phyloP scores from a whole-genome alignment of 768 basidiomycete genomes.

The Tulasnella sp. region DNA sequence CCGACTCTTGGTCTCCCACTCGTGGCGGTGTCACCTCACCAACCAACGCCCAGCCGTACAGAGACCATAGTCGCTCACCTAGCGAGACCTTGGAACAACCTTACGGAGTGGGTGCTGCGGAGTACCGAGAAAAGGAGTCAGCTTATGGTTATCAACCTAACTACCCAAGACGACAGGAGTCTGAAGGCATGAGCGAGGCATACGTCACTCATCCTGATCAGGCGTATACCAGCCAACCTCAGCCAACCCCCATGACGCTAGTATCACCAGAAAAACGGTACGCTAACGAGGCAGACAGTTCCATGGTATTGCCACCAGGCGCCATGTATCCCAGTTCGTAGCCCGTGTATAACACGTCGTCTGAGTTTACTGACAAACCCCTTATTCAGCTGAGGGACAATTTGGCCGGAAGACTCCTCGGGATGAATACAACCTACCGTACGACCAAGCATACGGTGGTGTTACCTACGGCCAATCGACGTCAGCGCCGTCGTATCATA shows the following conservation, averaged over 20 bases:
- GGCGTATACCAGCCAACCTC: conserved; percentile 32
- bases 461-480: no score
- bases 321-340: background rate
- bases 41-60: conserved; percentile 18
- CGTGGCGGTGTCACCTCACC: conserved; percentile 27
- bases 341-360: background rate
- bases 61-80: conserved; percentile 37
- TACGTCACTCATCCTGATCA: conserved; percentile 24
- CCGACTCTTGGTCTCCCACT: conserved; percentile 27
- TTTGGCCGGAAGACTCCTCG: conserved; percentile 21
- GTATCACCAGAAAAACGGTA: conserved; percentile 27
- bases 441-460: no score
- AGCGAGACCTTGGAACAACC: conserved; percentile 32
- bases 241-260: conserved; percentile 31
- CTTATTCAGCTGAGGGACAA: conserved; percentile 18
- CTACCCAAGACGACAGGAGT: conserved; percentile 10
- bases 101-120: conserved; percentile 39
- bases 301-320: background rate
- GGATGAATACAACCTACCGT: background rate
- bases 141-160: conserved; percentile 30
- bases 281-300: conserved; percentile 19
- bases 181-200: background rate
- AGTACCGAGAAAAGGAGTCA: conserved; percentile 38
- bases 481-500: background rate
- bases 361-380: background rate